Conservation (phyloP, 768 basidiomycete species). For the Clavulina sp. region DNA sequence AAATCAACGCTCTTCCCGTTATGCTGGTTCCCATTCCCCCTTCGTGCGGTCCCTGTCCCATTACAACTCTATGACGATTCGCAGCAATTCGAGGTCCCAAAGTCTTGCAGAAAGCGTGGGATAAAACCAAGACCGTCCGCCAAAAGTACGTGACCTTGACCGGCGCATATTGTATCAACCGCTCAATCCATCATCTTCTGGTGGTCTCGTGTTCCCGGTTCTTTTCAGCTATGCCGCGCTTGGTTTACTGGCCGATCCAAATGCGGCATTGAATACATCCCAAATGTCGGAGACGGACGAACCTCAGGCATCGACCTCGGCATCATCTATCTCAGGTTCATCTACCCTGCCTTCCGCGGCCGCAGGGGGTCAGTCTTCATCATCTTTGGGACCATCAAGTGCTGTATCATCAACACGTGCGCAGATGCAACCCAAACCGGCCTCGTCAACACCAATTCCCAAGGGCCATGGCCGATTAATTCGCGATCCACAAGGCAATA, state of each 20-base stretch:
- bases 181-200: background rate
- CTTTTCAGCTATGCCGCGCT: conserved; percentile 50
- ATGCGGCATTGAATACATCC: background rate
- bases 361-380: background rate
- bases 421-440: background rate
- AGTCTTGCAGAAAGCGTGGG: conserved; percentile 71
- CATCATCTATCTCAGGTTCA: background rate
- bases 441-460: conserved; percentile 22
- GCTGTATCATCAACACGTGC: background rate
- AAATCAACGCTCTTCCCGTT: too few species aligned
- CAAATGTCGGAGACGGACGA: conserved; percentile 57
- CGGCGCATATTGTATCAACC: background rate
- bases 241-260: conserved; percentile 48
- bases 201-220: background rate
- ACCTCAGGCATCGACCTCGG: conserved; percentile 3
- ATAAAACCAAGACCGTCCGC: conserved; percentile 65
- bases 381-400: background rate
- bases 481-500: conserved; percentile 59
- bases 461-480: conserved; percentile 67
- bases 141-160: conserved; percentile 55
- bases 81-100: conserved; percentile 69
- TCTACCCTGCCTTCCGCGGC: background rate
- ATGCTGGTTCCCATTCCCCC: too few species aligned
- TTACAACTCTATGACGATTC: conserved; percentile 7
- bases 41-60: too few species aligned